A percentile compares a stretch with the other conserved stretches of the same genome.
phyloP scores from a whole-genome alignment of 805 yeast genomes.

The Spencermartinsiella europaea region DNA sequence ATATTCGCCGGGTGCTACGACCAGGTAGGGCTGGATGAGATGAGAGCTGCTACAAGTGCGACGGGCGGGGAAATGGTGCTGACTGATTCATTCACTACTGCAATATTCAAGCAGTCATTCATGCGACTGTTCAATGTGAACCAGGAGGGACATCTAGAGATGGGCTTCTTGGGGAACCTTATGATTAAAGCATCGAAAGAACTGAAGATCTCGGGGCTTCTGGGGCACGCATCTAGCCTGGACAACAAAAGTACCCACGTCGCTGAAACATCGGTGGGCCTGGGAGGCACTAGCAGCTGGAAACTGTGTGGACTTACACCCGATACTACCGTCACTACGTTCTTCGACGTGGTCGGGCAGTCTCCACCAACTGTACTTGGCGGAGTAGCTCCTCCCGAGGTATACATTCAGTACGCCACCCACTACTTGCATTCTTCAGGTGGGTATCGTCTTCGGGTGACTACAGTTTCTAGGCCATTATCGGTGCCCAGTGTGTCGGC shows the following conservation, averaged over 20 bases:
- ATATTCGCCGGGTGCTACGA: conserved; percentile 94
- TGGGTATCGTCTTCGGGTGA: conserved; percentile 74
- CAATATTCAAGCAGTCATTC: conserved; percentile 88
- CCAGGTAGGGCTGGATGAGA: conserved; percentile 90
- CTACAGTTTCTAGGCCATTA: conserved; percentile 58
- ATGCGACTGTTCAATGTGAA: conserved; percentile 76
- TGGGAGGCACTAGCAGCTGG: conserved; percentile 84
- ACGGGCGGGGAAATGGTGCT: conserved; percentile 88
- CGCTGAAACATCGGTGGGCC: conserved; percentile 71
- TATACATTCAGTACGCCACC: conserved; percentile 70
- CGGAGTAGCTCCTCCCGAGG: conserved; percentile 23
- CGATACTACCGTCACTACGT: conserved; percentile 71
- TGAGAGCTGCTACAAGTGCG: conserved; percentile 72
- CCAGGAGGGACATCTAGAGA: conserved; percentile 68
- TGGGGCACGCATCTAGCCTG: conserved; percentile 80
- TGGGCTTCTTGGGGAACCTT: conserved; percentile 77
- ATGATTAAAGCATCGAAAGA: conserved; percentile 79
- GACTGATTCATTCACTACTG: conserved; percentile 88
- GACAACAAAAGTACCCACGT: conserved; percentile 59
- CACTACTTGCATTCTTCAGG: conserved; percentile 88
- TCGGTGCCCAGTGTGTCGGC: conserved; percentile 39
- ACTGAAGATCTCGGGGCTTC: conserved; percentile 77
- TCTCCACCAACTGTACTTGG: conserved; percentile 26
- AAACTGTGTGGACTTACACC: conserved; percentile 73
- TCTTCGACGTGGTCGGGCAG: conserved; percentile 59